Conservation (phyloP, 164 flowering plant species). For the Annona squamosa region DNA sequence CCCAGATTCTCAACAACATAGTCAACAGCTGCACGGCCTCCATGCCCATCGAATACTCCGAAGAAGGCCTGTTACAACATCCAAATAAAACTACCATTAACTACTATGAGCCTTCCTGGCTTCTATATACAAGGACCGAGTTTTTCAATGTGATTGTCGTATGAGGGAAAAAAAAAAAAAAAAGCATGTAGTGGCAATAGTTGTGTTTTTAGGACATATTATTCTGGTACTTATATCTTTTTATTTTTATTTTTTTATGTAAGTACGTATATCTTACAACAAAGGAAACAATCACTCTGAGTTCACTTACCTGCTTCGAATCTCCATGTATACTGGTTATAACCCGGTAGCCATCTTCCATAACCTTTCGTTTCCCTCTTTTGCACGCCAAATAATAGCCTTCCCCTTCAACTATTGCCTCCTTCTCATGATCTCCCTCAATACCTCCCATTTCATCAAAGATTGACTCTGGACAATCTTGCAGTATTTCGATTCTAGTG, state of each 20-base stretch:
- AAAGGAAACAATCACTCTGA: not conserved
- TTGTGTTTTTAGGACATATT: too few species aligned
- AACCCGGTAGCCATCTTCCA: conserved; percentile 37
- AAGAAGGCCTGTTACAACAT: conserved; percentile 34
- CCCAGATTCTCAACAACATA: conserved; percentile 40
- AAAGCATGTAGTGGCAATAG: too few species aligned
- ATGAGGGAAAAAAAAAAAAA: too few species aligned
- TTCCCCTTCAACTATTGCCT: conserved; percentile 24
- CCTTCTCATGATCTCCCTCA: conserved; percentile 7
- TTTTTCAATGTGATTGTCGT: too few species aligned
- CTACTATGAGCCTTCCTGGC: too few species aligned
- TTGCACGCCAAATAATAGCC: conserved; percentile 30
- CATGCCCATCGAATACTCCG: conserved; percentile 53
- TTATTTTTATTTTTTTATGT: too few species aligned
- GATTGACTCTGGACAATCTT: not conserved
- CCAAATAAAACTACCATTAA: not conserved
- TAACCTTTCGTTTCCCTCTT: conserved; percentile 35
- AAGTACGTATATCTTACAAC: not conserved
- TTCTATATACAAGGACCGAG: too few species aligned
- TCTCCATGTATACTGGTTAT: conserved; percentile 27
- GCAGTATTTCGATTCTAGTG: conserved; percentile 24
- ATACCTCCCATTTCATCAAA: conserved; percentile 9
- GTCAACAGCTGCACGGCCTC: conserved; percentile 51
- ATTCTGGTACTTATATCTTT: too few species aligned
- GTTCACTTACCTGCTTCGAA: conserved; percentile 29